These are phyloP conservation scores for Malus hybrid DNA, from an alignment of 331 rosid species.

Conservation along the genomic window DNA sequence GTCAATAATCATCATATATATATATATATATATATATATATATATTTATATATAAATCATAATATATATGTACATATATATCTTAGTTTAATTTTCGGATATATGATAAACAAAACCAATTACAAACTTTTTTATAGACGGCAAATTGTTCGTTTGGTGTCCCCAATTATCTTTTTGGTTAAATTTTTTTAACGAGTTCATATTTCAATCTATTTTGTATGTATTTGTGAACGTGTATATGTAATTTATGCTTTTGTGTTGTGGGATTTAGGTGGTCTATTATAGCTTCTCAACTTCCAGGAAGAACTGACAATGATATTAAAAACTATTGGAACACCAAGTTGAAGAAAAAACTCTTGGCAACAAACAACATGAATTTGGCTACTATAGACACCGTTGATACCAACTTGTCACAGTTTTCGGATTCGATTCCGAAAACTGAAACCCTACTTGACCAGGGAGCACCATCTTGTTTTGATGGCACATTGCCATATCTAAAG, in stretches of 20 bases:
- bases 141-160: too few relatives aligned
- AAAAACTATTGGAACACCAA: constrained; percentile 68
- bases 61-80: too few relatives aligned
- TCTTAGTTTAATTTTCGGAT: too few relatives aligned
- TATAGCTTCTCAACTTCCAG: constrained; percentile 59
- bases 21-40: too few relatives aligned
- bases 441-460: constrained; percentile 19
- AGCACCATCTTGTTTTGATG: constrained; percentile 15
- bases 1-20: background rate
- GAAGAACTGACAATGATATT: constrained; percentile 70
- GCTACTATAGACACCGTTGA: background rate
- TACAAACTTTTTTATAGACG: too few relatives aligned
- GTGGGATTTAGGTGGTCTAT: constrained; percentile 48
- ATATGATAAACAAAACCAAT: too few relatives aligned
- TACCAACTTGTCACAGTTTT: constrained; percentile 3
- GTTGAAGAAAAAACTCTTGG: constrained; percentile 45
- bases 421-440: constrained; percentile 18
- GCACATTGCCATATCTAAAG: background rate
- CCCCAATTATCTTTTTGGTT: too few relatives aligned
- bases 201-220: too few relatives aligned
- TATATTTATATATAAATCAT: too few relatives aligned
- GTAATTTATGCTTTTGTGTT: background rate
- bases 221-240: background rate
- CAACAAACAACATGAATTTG: constrained; percentile 4
- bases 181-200: background rate